Percentiles rank a stretch among this genome's conserved stretches.
phyloP scores from a whole-genome alignment of 2,329 filamentous ascomycete genomes.

The Diplodia seriata region DNA sequence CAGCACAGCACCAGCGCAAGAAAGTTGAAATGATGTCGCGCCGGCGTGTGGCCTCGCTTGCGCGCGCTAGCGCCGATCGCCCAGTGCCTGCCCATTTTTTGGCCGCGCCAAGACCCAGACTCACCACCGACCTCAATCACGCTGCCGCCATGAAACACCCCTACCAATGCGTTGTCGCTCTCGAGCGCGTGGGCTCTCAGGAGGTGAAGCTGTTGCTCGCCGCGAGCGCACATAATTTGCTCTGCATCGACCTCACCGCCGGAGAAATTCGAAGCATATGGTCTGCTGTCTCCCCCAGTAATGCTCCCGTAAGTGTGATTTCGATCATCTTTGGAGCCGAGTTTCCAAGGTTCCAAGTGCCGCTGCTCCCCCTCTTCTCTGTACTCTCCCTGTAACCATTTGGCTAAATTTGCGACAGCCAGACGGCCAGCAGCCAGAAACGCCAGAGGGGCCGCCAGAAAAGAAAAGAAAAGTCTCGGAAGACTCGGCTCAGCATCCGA shows the following conservation, averaged over 20 bases:
- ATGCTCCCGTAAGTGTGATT: slow-evolving; percentile 39
- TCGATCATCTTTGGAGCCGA: not conserved
- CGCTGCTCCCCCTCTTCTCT: not conserved
- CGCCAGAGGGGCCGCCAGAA: slow-evolving; percentile 47
- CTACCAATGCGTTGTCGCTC: slow-evolving; percentile 50
- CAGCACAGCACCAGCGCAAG: slow-evolving; percentile 28
- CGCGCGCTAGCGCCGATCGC: slow-evolving; percentile 18
- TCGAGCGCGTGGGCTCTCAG: slow-evolving; percentile 34
- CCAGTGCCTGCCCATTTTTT: slow-evolving; percentile 22
- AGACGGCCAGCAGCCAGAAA: slow-evolving; percentile 34
- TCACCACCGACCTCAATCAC: slow-evolving; percentile 14
- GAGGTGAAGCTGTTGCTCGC: slow-evolving; percentile 67
- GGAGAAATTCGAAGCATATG: slow-evolving; percentile 68
- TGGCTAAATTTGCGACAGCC: slow-evolving; percentile 31
- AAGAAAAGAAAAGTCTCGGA: slow-evolving; percentile 49
- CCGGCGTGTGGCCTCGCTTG: slow-evolving; percentile 29
- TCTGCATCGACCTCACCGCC: slow-evolving; percentile 68
- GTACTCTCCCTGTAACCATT: slow-evolving; percentile 38
- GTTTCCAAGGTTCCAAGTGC: slow-evolving; percentile 33
- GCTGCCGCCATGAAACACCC: slow-evolving; percentile 45
- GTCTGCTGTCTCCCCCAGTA: slow-evolving; percentile 48
- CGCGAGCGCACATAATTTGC: slow-evolving; percentile 74
- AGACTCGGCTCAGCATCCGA: slow-evolving; percentile 46
- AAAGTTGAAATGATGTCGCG: slow-evolving; percentile 33
- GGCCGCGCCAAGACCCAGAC: slow-evolving; percentile 23